Evolutionary conservation across 2,329 filamentous ascomycete genomes (phyloP).

Genomic region (Claviceps pusilla): DNA sequence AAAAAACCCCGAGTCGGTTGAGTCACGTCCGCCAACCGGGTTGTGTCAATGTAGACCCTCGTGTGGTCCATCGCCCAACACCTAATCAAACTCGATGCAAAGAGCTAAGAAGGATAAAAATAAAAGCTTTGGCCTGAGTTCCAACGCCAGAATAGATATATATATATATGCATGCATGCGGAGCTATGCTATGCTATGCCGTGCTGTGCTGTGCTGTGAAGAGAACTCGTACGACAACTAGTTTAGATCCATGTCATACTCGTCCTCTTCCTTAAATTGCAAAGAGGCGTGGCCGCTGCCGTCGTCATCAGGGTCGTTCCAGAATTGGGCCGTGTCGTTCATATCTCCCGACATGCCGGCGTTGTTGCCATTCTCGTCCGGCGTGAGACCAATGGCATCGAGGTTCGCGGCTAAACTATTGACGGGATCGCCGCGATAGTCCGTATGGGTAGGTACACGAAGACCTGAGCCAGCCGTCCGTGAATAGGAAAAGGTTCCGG

Average conservation of each 20-base stretch:
- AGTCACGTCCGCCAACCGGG: background rate
- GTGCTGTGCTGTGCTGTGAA: conserved; percentile 3
- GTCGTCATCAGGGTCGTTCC: conserved; percentile 56
- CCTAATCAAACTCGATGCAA: conserved; percentile 1
- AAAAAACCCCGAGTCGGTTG: too few species aligned
- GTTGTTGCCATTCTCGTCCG: conserved; percentile 23
- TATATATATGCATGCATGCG: background rate
- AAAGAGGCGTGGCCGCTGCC: conserved; percentile 50
- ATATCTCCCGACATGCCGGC: conserved; percentile 29
- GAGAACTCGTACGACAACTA: conserved; percentile 10
- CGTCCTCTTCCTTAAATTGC: conserved; percentile 88
- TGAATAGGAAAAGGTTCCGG: conserved; percentile 66
- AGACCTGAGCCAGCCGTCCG: conserved; percentile 71
- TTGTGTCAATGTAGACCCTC: background rate
- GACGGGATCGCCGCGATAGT: conserved; percentile 68
- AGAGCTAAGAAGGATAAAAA: background rate
- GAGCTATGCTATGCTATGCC: too few species aligned
- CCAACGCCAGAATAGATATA: conserved; percentile 4
- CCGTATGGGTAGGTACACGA: conserved; percentile 84
- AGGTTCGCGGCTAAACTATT: conserved; percentile 27
- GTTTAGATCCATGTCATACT: conserved; percentile 69
- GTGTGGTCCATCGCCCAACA: background rate
- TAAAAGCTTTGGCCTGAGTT: background rate
- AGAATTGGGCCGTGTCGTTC: conserved; percentile 40
- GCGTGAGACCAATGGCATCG: conserved; percentile 23